Evolutionary conservation across 495 filamentous ascomycete genomes (phyloP), one percentile per base, ranked within the genome.

Genomic region (Aspergillus indologenus): DNA sequence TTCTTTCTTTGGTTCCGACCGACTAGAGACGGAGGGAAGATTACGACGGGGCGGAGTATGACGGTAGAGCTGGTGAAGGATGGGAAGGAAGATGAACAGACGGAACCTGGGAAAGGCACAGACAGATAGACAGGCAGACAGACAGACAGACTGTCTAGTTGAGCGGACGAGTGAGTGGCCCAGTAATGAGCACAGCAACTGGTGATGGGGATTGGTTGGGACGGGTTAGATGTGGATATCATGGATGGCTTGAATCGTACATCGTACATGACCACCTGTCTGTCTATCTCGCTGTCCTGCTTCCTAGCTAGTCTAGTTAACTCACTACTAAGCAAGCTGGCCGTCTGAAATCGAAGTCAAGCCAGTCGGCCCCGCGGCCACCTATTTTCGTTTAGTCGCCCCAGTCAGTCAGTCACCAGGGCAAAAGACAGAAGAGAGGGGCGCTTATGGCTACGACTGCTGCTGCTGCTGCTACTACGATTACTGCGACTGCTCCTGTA

Each of bases 1-100:
- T 40, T 40, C 34, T 40, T 40, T 40, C 34, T 40, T 40, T 15
- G 34, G 34, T 40, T 40, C 34, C 34, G 34, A 40, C 34, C 34
- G 34, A 40, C 5, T 40, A 40, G 12, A 14, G 34, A 40, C 12
- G 34, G 34, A 40, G 5, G 34, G 34, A 40, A 40, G 34, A 58
- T 58, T 58, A 58, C 56, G 40, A 58, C 56, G 34, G 50, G 57
- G 57, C 57, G 57, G 57, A 54, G 57, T 59, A 21, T 47, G 57
- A 47, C 57, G 57, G 57, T 52, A 47, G 53, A 45, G 43, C 34
- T n/a, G 22, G 40, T 9, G 43, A 22, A n/a, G 53, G 21, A 56
- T 0, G 21, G 53, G 19, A n/a, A 26, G 17, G 53, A 56, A 18
- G 42, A 47, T 21, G 31, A 42, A 34, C 22, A 47, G 44, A 31